These are phyloP conservation scores for Aspergillus pseudonomiae DNA, from an alignment of 2,329 filamentous ascomycete species.

Conservation along the genomic window DNA sequence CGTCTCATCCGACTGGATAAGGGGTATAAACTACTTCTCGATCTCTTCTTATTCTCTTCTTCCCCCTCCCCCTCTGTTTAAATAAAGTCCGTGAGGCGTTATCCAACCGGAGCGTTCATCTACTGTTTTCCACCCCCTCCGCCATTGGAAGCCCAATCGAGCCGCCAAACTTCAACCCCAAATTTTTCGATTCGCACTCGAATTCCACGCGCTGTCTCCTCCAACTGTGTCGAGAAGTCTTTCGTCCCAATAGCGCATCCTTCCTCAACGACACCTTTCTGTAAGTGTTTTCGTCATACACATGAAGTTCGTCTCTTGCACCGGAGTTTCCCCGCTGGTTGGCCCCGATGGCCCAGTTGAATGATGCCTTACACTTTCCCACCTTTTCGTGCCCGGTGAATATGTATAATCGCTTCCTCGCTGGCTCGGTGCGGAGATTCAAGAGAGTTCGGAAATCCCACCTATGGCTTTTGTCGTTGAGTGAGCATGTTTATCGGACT, in stretches of 20 bases:
- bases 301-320: slow-evolving; percentile 2
- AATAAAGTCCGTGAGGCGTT: slow-evolving; percentile 8
- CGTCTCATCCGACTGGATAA: slow-evolving; percentile 2
- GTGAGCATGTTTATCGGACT: neutral
- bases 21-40: neutral
- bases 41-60: slow-evolving; percentile 2
- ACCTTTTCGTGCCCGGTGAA: slow-evolving; percentile 1
- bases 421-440: neutral
- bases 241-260: neutral
- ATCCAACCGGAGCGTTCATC: neutral
- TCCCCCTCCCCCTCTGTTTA: neutral
- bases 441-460: neutral
- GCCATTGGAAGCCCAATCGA: slow-evolving; percentile 3
- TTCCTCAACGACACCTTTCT: slow-evolving; percentile 1
- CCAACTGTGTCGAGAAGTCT: neutral
- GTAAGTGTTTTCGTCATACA: slow-evolving; percentile 10
- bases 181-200: neutral
- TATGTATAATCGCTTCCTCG: slow-evolving; percentile 1
- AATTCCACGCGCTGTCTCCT: neutral
- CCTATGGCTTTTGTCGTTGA: neutral
- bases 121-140: slow-evolving; percentile 8
- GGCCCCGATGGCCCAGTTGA: slow-evolving; percentile 17
- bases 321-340: slow-evolving; percentile 10
- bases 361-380: slow-evolving; percentile 3
- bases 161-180: slow-evolving; percentile 5